Percentiles rank a stretch among this genome's conserved stretches.
Conservation (phyloP, 768 basidiomycete genomes). For the Lactarius psammicola region DNA sequence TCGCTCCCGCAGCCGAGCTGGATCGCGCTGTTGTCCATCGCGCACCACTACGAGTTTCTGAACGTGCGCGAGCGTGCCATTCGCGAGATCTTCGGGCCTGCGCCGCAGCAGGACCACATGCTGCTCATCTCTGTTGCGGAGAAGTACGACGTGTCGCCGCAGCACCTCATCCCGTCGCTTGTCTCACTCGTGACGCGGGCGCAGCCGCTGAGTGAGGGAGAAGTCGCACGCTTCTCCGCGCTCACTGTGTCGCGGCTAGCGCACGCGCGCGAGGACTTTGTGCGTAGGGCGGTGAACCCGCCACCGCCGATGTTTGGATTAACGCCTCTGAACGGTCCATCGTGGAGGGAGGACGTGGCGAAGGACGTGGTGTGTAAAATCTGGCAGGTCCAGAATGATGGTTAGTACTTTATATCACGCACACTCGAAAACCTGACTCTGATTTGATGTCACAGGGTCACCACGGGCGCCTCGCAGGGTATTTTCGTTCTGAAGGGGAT, state of each 20-base stretch:
- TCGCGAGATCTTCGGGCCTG: slow-evolving; percentile 3
- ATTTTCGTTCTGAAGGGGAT: background rate
- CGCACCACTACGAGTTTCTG: slow-evolving; percentile 21
- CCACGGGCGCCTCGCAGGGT: background rate
- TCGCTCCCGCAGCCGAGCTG: slow-evolving; percentile 12
- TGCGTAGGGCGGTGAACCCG: background rate
- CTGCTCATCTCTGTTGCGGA: slow-evolving; percentile 14
- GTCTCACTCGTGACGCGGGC: slow-evolving; percentile 1
- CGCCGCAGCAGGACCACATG: background rate
- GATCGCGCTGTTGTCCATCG: slow-evolving; percentile 18
- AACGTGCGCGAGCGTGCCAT: slow-evolving; percentile 19
- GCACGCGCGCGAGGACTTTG: slow-evolving; percentile 19
- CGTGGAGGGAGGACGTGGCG: background rate
- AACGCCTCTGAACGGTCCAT: background rate
- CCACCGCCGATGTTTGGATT: background rate
- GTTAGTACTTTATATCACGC: background rate
- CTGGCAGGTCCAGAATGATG: slow-evolving; percentile 6
- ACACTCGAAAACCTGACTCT: background rate
- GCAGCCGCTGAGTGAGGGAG: slow-evolving; percentile 14
- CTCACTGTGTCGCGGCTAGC: slow-evolving; percentile 19
- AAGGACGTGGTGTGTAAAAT: slow-evolving; percentile 1
- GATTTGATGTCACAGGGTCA: background rate
- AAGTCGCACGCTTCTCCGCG: slow-evolving; percentile 10
- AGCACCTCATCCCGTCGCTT: slow-evolving; percentile 5
- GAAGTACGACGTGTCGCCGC: slow-evolving; percentile 14